phyloP scores from a whole-genome alignment of 208 protist genomes.

The Acanthamoeba healyi region DNA sequence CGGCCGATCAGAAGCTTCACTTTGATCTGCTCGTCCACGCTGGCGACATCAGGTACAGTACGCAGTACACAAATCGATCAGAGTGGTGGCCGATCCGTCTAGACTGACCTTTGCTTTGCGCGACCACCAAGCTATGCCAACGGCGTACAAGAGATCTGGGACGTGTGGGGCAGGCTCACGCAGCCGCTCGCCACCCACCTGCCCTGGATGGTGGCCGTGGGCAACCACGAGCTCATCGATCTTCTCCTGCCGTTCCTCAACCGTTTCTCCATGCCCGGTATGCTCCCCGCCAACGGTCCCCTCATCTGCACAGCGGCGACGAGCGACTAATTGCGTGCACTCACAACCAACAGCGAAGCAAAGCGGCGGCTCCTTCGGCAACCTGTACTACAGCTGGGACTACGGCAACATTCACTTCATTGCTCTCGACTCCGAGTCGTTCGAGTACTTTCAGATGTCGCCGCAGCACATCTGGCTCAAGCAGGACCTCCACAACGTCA shows the following conservation, averaged over 20 bases:
- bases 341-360: constrained; percentile 5
- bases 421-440: constrained; percentile 56
- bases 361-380: constrained; percentile 2
- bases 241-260: constrained; percentile 31
- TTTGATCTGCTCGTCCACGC: constrained; percentile 32
- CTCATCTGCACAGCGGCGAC: too few relatives aligned
- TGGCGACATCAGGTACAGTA: too few relatives aligned
- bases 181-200: not conserved
- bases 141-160: not conserved
- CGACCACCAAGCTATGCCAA: constrained; percentile 55
- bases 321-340: too few relatives aligned
- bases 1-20: not conserved
- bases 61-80: too few relatives aligned
- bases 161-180: constrained; percentile 15
- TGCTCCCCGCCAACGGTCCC: too few relatives aligned
- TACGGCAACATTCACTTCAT: constrained; percentile 69
- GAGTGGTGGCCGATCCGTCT: too few relatives aligned
- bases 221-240: constrained; percentile 49
- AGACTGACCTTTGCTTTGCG: too few relatives aligned
- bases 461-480: constrained; percentile 62
- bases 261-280: constrained; percentile 47
- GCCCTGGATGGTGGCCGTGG: constrained; percentile 51
- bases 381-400: constrained; percentile 75
- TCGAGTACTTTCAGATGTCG: constrained; percentile 13
- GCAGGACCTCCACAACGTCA: constrained; percentile 33